Percentiles rank a stretch among this genome's conserved stretches.
Evolutionary conservation across 208 protist species (phyloP).

Genomic region (Novymonas esmeraldas): DNA sequence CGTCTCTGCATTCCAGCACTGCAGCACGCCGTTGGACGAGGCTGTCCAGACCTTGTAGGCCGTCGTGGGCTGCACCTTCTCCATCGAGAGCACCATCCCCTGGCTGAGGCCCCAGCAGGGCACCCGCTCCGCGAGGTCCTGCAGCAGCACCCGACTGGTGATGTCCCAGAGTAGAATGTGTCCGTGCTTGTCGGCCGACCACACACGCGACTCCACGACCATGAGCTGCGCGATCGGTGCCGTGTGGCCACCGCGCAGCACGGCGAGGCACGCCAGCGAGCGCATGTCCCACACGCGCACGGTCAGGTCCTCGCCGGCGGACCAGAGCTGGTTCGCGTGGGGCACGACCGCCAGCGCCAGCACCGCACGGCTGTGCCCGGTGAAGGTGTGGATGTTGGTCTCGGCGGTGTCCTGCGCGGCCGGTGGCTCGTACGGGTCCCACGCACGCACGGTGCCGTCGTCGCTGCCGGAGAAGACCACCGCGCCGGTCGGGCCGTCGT

Average conservation of each 20-base stretch:
- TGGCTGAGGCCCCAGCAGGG: constrained; percentile 28
- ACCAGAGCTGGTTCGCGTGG: constrained; percentile 79
- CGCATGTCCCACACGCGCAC: constrained; percentile 84
- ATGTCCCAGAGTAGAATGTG: constrained; percentile 84
- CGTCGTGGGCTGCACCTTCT: constrained; percentile 55
- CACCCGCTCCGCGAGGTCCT: constrained; percentile 60
- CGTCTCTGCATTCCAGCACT: constrained; percentile 89
- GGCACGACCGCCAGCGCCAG: constrained; percentile 60
- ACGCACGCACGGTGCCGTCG: constrained; percentile 76
- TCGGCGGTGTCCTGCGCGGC: constrained; percentile 14
- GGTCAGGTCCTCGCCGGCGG: constrained; percentile 76
- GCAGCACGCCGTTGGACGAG: constrained; percentile 60
- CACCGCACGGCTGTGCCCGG: constrained; percentile 47
- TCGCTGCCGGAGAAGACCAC: constrained; percentile 85
- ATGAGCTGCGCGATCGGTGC: constrained; percentile 67
- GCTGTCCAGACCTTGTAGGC: constrained; percentile 83
- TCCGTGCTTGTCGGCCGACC: constrained; percentile 86
- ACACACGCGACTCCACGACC: constrained; percentile 71
- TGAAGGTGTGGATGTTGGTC: constrained; percentile 59
- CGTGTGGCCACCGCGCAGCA: constrained; percentile 52
- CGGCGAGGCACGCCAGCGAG: constrained; percentile 50
- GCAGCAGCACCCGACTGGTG: constrained; percentile 61
- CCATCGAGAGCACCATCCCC: constrained; percentile 57
- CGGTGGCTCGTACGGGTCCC: constrained; percentile 67
- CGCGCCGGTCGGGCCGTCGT: constrained; percentile 57